These are phyloP conservation scores for Talaromyces funiculosus DNA, from an alignment of 2,329 filamentous ascomycete genomes.

Conservation along the genomic window DNA sequence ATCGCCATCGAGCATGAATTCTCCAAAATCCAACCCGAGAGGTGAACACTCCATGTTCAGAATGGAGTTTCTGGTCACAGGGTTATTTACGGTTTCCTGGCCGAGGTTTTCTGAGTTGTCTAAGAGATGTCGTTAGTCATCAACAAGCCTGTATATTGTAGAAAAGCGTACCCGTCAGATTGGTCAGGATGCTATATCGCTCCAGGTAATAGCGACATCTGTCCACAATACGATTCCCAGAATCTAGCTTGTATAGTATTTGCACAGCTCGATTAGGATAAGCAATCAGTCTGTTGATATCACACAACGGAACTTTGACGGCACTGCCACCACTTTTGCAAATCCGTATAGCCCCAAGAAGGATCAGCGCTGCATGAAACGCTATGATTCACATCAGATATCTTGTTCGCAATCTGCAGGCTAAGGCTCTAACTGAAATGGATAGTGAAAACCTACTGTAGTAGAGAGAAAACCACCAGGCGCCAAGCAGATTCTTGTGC, in stretches of 20 bases:
- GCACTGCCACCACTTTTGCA: background rate
- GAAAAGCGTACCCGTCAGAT: background rate
- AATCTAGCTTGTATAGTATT: background rate
- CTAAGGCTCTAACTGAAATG: too few species aligned
- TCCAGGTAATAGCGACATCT: background rate
- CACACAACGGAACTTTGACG: background rate
- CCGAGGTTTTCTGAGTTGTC: background rate
- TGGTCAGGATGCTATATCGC: background rate
- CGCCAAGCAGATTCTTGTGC: slow-evolving; percentile 27
- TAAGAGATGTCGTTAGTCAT: background rate
- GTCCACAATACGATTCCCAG: background rate
- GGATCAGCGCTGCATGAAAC: background rate
- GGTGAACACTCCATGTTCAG: background rate
- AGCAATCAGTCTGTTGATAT: background rate
- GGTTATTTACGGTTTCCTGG: background rate
- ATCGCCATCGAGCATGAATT: background rate
- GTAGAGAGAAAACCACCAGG: slow-evolving; percentile 41
- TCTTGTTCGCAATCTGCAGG: background rate
- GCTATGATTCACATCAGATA: background rate
- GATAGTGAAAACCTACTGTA: slow-evolving; percentile 28
- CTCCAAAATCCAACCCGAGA: background rate
- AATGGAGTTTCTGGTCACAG: background rate
- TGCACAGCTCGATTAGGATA: background rate
- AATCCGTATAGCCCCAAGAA: background rate
- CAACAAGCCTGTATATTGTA: background rate